Percentiles rank a stretch among this genome's conserved stretches.
Evolutionary conservation across 176 grass and related monocot genomes (phyloP).

Genomic region (Aegilops bicornis): DNA sequence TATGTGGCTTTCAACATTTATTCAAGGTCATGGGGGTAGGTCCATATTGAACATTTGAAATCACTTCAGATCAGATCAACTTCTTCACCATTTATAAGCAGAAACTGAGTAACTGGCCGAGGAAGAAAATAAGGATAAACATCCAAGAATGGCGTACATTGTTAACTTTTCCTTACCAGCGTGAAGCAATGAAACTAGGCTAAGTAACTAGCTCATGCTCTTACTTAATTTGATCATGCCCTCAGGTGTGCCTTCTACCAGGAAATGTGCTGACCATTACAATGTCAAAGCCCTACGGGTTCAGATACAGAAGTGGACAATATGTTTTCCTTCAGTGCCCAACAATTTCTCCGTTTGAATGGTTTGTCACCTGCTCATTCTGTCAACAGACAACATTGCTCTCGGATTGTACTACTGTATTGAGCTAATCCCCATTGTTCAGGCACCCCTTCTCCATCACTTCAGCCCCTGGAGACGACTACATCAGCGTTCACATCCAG

Average conservation of each 20-base stretch:
- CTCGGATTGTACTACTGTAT: background rate
- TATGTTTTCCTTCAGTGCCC: slow-evolving; percentile 94
- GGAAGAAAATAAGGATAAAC: background rate
- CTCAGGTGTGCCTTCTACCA: slow-evolving; percentile 78
- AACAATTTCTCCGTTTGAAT: slow-evolving; percentile 88
- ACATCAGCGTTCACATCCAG: slow-evolving; percentile 81
- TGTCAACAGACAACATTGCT: background rate
- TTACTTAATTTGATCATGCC: slow-evolving; percentile 5
- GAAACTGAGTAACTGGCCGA: background rate
- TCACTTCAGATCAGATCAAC: background rate
- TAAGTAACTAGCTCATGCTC: background rate
- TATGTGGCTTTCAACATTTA: too few relatives aligned
- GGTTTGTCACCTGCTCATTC: slow-evolving; percentile 32
- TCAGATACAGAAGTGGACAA: slow-evolving; percentile 87
- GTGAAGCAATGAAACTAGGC: background rate
- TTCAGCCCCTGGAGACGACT: slow-evolving; percentile 91
- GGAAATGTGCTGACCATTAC: slow-evolving; percentile 88
- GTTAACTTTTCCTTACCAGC: background rate
- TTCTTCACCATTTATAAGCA: background rate
- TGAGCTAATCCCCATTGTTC: background rate
- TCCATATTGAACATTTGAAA: background rate
- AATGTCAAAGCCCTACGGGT: slow-evolving; percentile 90
- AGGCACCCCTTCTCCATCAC: slow-evolving; percentile 93
- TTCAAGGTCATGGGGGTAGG: background rate
- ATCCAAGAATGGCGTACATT: background rate